Conservation (phyloP, 2,329 filamentous ascomycete genomes). For the Thelonectria rubi region DNA sequence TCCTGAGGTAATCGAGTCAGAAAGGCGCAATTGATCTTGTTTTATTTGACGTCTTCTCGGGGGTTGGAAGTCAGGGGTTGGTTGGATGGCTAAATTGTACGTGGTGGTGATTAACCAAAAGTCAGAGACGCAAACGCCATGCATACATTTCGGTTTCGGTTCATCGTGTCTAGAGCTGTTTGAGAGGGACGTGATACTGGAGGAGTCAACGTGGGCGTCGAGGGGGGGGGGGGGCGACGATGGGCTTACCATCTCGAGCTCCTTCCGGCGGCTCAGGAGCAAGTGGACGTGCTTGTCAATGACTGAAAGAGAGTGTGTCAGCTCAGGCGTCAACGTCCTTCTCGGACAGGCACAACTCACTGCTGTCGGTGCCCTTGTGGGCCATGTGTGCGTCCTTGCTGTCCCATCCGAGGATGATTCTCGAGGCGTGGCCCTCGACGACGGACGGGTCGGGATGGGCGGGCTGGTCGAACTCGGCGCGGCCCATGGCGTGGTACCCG, state of each 20-base stretch:
- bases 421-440: constrained; percentile 44
- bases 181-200: constrained; percentile 44
- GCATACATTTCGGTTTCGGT: neutral
- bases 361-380: constrained; percentile 44
- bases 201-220: neutral
- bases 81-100: too few species aligned
- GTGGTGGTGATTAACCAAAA: too few species aligned
- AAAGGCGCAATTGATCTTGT: constrained; percentile 38
- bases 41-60: constrained; percentile 31
- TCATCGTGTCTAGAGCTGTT: constrained; percentile 26
- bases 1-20: constrained; percentile 36
- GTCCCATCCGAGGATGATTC: constrained; percentile 52
- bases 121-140: too few species aligned
- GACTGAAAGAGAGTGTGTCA: constrained; percentile 34
- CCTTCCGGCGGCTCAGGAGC: constrained; percentile 43
- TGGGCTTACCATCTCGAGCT: constrained; percentile 46
- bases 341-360: constrained; percentile 32
- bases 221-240: neutral
- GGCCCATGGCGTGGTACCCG: constrained; percentile 47
- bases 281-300: constrained; percentile 50
- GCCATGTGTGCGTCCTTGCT: constrained; percentile 50
- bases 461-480: constrained; percentile 47
- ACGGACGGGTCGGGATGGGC: constrained; percentile 41
- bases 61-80: too few species aligned
- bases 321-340: neutral